These are phyloP conservation scores for Elsinoe australis DNA, from an alignment of 2,329 filamentous ascomycete species.

Conservation along the genomic window DNA sequence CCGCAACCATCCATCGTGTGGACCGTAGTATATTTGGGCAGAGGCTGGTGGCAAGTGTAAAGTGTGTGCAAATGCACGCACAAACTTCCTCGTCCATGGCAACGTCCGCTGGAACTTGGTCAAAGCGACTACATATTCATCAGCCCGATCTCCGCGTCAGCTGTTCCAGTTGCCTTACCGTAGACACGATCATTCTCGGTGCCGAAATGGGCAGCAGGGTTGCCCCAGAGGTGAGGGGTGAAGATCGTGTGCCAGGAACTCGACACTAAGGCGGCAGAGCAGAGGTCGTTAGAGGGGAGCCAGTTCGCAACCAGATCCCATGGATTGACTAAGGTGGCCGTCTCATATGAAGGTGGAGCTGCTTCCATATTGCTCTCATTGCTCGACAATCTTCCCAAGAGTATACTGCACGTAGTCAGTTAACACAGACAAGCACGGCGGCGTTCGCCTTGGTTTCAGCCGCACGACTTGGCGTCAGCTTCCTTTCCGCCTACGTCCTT, in stretches of 20 bases:
- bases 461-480: too few relatives aligned
- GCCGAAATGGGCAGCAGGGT: constrained; percentile 55
- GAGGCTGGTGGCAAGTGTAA: constrained; percentile 54
- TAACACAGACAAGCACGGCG: too few relatives aligned
- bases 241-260: constrained; percentile 52
- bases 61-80: constrained; percentile 53
- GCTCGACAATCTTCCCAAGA: neutral
- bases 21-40: constrained; percentile 54
- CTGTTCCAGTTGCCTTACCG: constrained; percentile 28
- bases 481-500: too few relatives aligned
- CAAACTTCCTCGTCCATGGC: constrained; percentile 45
- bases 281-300: constrained; percentile 50
- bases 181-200: constrained; percentile 54
- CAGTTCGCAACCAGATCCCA: constrained; percentile 52
- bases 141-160: neutral
- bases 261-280: constrained; percentile 49
- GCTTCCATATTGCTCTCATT: constrained; percentile 42
- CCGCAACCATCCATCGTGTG: constrained; percentile 51
- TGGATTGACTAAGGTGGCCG: constrained; percentile 47
- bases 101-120: constrained; percentile 53
- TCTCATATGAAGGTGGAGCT: constrained; percentile 53
- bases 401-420: too few relatives aligned
- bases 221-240: constrained; percentile 53
- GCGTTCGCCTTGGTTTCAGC: constrained; percentile 8
- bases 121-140: constrained; percentile 42